Conservation (phyloP, 2,329 filamentous ascomycete species). For the Colletotrichum sp. region DNA sequence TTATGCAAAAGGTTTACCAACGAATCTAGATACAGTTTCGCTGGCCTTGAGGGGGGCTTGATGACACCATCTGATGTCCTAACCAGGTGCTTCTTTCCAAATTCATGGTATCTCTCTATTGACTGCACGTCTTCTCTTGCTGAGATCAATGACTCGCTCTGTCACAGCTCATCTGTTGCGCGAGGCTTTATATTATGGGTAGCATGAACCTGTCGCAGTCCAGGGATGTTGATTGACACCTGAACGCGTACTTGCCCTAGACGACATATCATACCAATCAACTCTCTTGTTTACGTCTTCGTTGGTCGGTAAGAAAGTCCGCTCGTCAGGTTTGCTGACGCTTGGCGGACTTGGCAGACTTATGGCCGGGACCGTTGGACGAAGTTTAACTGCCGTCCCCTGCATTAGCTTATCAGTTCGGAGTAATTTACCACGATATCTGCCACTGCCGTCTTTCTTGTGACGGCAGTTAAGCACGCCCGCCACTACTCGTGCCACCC, state of each 20-base stretch:
- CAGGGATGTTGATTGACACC: not conserved
- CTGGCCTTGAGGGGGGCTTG: not conserved
- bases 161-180: not conserved
- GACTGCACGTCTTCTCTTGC: not conserved
- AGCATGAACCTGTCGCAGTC: not conserved
- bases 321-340: not conserved
- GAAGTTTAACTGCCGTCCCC: not conserved
- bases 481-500: not conserved
- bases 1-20: not conserved
- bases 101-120: not conserved
- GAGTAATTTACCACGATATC: not conserved
- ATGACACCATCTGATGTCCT: not conserved
- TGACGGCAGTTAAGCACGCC: not conserved
- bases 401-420: not conserved
- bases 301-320: not conserved
- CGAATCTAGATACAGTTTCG: not conserved
- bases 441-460: not conserved
- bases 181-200: not conserved
- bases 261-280: not conserved
- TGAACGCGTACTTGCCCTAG: not conserved
- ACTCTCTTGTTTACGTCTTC: not conserved
- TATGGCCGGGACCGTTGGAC: not conserved
- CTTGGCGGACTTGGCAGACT: not conserved
- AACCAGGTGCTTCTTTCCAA: not conserved
- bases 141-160: not conserved